These are phyloP conservation scores for Neovahlkampfia damariscottae DNA, from an alignment of 78 protist genomes.

Conservation along the genomic window DNA sequence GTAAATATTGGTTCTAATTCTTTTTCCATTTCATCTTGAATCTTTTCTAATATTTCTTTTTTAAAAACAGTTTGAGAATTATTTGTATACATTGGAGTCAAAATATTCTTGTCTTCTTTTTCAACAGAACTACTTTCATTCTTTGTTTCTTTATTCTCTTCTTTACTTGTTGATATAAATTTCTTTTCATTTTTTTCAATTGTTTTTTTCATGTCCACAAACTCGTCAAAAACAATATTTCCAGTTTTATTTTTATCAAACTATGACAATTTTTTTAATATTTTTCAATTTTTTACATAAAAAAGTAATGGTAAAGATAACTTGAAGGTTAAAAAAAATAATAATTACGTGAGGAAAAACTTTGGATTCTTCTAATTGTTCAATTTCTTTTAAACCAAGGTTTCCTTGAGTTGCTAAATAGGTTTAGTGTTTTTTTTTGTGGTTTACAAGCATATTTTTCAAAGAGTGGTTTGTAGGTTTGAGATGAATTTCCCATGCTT, in stretches of 20 bases:
- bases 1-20: background rate
- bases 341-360: too few species aligned
- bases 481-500: too few species aligned
- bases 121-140: background rate
- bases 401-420: too few species aligned
- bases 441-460: too few species aligned
- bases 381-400: too few species aligned
- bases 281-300: too few species aligned
- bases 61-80: background rate
- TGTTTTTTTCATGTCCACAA: background rate
- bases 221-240: background rate
- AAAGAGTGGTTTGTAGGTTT: too few species aligned
- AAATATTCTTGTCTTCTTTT: background rate
- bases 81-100: background rate
- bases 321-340: too few species aligned
- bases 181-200: background rate
- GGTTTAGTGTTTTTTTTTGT: too few species aligned
- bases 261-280: too few species aligned
- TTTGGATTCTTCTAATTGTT: too few species aligned
- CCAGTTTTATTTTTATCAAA: background rate
- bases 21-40: background rate
- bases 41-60: background rate
- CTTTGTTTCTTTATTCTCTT: background rate
- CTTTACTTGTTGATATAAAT: background rate
- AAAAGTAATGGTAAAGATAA: too few species aligned